A percentile compares a stretch with the other conserved stretches of the same genome.
phyloP scores from a whole-genome alignment of 768 basidiomycete species.

The Lentinula aciculospora region DNA sequence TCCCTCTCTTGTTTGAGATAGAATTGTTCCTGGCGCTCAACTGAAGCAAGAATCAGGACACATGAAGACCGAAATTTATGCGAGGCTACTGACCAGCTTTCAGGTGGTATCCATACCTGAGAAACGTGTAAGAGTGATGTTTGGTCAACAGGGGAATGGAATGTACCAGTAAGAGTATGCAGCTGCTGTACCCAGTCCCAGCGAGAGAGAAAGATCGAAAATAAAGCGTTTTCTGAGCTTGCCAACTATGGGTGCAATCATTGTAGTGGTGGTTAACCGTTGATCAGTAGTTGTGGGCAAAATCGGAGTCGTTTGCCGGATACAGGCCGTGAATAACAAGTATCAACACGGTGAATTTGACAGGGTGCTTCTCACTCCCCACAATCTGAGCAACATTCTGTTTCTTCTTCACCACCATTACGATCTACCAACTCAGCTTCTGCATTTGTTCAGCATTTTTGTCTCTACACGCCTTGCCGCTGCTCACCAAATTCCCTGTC shows the following conservation, averaged over 20 bases:
- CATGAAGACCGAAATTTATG: neutral
- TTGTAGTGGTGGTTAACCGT: constrained; percentile 29
- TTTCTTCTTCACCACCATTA: constrained; percentile 7
- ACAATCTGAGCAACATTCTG: constrained; percentile 6
- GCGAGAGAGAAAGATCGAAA: constrained; percentile 69
- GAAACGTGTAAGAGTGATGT: constrained; percentile 19
- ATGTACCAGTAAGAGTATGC: constrained; percentile 86
- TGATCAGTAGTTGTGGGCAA: constrained; percentile 8
- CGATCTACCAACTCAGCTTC: neutral
- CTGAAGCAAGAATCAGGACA: constrained; percentile 30
- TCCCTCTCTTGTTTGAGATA: constrained; percentile 81
- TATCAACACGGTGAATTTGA: neutral
- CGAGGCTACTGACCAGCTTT: constrained; percentile 54
- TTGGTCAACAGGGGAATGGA: constrained; percentile 10
- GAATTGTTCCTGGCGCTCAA: constrained; percentile 77
- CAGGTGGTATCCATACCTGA: constrained; percentile 81
- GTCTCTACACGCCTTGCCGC: neutral
- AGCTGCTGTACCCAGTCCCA: constrained; percentile 71
- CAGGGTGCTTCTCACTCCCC: neutral
- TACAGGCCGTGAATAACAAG: constrained; percentile 22
- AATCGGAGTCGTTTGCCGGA: constrained; percentile 15
- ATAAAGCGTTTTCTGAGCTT: constrained; percentile 91
- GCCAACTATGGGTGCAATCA: constrained; percentile 92
- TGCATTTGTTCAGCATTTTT: neutral
- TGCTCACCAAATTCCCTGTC: neutral